Evolutionary conservation across 306 rosid species (phyloP), one percentile per base, ranked within the genome.

Genomic region (Cicer cuneatum): DNA sequence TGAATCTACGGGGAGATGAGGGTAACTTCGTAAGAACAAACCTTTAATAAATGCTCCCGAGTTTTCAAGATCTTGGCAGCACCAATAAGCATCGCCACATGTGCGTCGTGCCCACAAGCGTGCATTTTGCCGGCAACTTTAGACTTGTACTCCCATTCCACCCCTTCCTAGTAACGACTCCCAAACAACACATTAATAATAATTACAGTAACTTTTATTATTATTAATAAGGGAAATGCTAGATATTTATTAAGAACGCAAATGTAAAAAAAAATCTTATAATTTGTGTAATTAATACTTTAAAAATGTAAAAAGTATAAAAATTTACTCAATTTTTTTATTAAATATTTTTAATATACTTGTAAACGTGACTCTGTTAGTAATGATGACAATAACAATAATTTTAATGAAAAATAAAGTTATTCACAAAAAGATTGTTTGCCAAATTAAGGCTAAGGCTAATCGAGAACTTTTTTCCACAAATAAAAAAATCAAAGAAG

Each of bases 91-190:
- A 94, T 94, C 5, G 98, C 87, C 82, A 94, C 98, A 68, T 94
- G 98, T 35, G 97, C 98, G 62, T 94, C 98, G 84, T 94, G 98
- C 76, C 98, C 98, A 86, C 98, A 94, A 41, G 98, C 98, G 51
- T 91, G 98, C 98, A 94, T 94, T 85, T 89, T 94, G 80, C 97
- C 98, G 41, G 89, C 85, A 39, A 89, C 94, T 87, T 87, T 94
- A 72, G 97, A 91, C 69, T 87, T 91, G 88, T 88, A 85, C 79
- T 94, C 88, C 96, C 96, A 94, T 46, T 89, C 97, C 47, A 88
- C 91, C 8, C 89, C 91, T 83, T 92, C 97, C 92, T 89, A 47
- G 33, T 73, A 71, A 47, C 47, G 3, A 38, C 13, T 33, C 42
- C 76, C 76, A 59, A 69, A 41, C n/a, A 41, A 9, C 16, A 11